These are phyloP conservation scores for Periconia sp. DNA, from an alignment of 2,329 filamentous ascomycete species.

Conservation along the genomic window DNA sequence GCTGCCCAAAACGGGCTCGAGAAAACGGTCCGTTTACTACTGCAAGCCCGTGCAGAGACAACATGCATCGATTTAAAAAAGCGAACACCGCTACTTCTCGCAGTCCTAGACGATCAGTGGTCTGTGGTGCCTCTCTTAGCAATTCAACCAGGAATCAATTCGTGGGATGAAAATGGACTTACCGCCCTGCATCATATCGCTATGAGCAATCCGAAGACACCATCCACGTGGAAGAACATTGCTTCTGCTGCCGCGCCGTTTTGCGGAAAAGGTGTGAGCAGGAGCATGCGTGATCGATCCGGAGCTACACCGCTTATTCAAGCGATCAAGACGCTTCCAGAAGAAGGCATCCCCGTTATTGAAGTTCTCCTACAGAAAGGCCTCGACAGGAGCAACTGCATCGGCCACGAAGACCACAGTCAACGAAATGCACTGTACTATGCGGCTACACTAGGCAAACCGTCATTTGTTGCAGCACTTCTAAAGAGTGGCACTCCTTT, in stretches of 20 bases:
- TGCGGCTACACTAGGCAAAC: constrained; percentile 32
- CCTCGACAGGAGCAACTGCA: constrained; percentile 31
- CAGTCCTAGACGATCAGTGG: constrained; percentile 36
- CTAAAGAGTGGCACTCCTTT: constrained; percentile 36
- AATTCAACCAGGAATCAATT: constrained; percentile 35
- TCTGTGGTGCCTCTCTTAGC: constrained; percentile 31
- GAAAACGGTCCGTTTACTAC: constrained; percentile 24
- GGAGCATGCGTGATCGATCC: constrained; percentile 39
- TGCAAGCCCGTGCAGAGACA: constrained; percentile 30
- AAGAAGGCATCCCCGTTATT: constrained; percentile 34
- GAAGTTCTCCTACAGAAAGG: constrained; percentile 30
- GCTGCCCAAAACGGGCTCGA: constrained; percentile 34
- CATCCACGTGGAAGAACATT: constrained; percentile 35
- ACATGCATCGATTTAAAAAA: constrained; percentile 27
- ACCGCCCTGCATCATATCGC: constrained; percentile 41
- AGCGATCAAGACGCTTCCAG: constrained; percentile 34
- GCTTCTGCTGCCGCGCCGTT: constrained; percentile 28
- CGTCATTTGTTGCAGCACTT: constrained; percentile 29
- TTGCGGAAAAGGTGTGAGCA: constrained; percentile 37
- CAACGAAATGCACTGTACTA: constrained; percentile 34
- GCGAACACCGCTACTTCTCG: constrained; percentile 37
- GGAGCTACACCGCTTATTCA: constrained; percentile 43
- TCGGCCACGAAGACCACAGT: constrained; percentile 39
- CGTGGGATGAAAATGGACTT: constrained; percentile 36
- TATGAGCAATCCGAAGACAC: constrained; percentile 24